phyloP scores from a whole-genome alignment of 208 protist species.

The Leishmania gerbilli region DNA sequence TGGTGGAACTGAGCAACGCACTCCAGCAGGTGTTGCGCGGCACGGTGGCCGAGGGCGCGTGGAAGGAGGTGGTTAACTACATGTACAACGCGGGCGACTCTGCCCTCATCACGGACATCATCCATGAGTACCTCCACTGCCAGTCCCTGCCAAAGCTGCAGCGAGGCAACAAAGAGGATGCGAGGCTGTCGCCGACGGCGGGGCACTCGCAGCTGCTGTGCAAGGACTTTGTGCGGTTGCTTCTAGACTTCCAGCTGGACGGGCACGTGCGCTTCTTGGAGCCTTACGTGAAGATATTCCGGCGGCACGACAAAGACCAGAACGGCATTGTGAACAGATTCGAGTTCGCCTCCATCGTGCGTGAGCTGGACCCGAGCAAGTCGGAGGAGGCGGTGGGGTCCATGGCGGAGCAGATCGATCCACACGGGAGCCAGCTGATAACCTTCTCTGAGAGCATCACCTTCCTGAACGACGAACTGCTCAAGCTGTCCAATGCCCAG shows the following conservation, averaged over 20 bases:
- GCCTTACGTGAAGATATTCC: conserved; percentile 76
- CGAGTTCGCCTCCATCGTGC: conserved; percentile 68
- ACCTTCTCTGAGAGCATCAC: conserved; percentile 85
- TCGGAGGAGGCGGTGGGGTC: conserved; percentile 57
- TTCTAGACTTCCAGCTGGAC: conserved; percentile 91
- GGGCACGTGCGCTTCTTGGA: conserved; percentile 88
- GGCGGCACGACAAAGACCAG: conserved; percentile 62
- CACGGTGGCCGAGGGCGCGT: conserved; percentile 73
- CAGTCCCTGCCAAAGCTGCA: conserved; percentile 32
- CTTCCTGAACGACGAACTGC: conserved; percentile 70
- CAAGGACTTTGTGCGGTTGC: conserved; percentile 67
- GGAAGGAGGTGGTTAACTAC: conserved; percentile 85
- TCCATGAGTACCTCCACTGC: conserved; percentile 53
- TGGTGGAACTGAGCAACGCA: conserved; percentile 49
- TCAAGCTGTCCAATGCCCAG: conserved; percentile 31
- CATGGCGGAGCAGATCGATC: conserved; percentile 67
- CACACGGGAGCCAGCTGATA: conserved; percentile 75
- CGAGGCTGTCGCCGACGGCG: conserved; percentile 11
- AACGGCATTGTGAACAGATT: conserved; percentile 80
- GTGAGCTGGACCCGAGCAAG: conserved; percentile 49
- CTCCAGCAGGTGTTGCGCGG: conserved; percentile 58
- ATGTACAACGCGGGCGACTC: conserved; percentile 89
- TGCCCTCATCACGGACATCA: conserved; percentile 60
- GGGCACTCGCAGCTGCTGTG: conserved; percentile 53
- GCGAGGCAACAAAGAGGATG: conserved; percentile 18